Base-by-base conservation (phyloP, 805 yeast genomes). In the Ogataea zsoltii region DNA sequence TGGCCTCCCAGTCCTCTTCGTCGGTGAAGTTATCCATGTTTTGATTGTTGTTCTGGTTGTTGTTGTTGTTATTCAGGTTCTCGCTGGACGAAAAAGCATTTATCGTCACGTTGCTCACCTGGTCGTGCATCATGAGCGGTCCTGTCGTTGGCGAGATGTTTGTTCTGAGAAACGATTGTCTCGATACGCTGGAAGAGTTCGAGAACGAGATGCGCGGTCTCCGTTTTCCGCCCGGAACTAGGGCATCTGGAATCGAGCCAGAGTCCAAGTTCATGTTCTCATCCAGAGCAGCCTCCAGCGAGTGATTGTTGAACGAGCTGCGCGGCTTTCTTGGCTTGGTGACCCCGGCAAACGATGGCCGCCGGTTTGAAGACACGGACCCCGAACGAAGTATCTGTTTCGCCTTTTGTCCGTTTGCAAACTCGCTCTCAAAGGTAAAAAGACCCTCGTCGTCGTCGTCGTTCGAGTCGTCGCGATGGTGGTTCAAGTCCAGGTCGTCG, bases 1-100 rank as follows among this genome's bases (percentile, higher is more conserved):
- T 84, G 0, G 89, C 69, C 50, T 83, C 86, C 99, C 99, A 92
- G 66, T 92, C 98, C 66, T 92, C 99, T 61, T 92, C 98, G 65
- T 92, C 99, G 0, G 99, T 92, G 42, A 48, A 56, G 58, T 88
- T 96, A 35, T 82, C 76, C 42, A 10, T 40, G 14, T 35, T 46
- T 28, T 21, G 25, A 9, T 6, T 21, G 9, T 21, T 21, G 5
- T 5, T 21, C 9, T 21, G 25, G 9, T 21, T 5, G 25, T 9
- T 21, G 25, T 21, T 21, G 25, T 9, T 21, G 25, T 21, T 21
- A 9, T 41, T 40, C 11, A 48, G 34, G 30, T 48, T 54, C 17
- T 56, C 57, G 15, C 60, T 55, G 14, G 68, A 55, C 16, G 48
- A 26, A 5, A 34, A 38, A 16, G 46, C 42, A 21, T 53, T 49